These are phyloP conservation scores for Cystofilobasidium bisporidii DNA, from an alignment of 768 basidiomycete species.

Conservation along the genomic window DNA sequence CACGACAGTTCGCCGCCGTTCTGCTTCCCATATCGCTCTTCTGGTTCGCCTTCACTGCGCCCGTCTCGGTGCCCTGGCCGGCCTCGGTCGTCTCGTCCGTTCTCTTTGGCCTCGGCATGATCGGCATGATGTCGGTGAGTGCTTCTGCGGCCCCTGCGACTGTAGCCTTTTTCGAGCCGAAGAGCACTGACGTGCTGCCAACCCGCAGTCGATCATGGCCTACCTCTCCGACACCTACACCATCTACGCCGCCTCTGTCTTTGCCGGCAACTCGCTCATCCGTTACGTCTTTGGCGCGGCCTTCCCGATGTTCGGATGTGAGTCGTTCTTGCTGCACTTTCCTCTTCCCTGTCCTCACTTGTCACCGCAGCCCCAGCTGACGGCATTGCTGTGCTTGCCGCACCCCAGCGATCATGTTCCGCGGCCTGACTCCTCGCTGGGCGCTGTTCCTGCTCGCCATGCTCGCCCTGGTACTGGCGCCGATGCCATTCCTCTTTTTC, in stretches of 20 bases:
- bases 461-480: neutral
- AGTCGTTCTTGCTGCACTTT: too few relatives aligned
- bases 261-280: slow-evolving; percentile 10
- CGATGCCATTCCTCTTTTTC: slow-evolving; percentile 15
- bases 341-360: too few relatives aligned
- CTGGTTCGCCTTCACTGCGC: slow-evolving; percentile 9
- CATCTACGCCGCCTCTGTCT: slow-evolving; percentile 13
- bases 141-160: neutral
- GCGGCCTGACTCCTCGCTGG: neutral
- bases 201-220: neutral
- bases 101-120: neutral
- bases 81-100: neutral
- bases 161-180: too few relatives aligned
- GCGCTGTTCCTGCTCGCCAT: slow-evolving; percentile 5
- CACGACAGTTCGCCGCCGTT: neutral
- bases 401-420: neutral
- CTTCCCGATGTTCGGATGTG: neutral
- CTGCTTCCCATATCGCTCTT: slow-evolving; percentile 9
- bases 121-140: neutral
- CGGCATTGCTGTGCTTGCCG: too few relatives aligned
- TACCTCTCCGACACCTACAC: slow-evolving; percentile 12
- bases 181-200: too few relatives aligned
- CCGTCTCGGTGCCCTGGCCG: neutral
- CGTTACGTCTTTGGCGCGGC: slow-evolving; percentile 9
- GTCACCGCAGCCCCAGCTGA: too few relatives aligned